These are phyloP conservation scores for Capillidium heterosporum DNA, from an alignment of 371 early-diverging fungal species.

Conservation along the genomic window DNA sequence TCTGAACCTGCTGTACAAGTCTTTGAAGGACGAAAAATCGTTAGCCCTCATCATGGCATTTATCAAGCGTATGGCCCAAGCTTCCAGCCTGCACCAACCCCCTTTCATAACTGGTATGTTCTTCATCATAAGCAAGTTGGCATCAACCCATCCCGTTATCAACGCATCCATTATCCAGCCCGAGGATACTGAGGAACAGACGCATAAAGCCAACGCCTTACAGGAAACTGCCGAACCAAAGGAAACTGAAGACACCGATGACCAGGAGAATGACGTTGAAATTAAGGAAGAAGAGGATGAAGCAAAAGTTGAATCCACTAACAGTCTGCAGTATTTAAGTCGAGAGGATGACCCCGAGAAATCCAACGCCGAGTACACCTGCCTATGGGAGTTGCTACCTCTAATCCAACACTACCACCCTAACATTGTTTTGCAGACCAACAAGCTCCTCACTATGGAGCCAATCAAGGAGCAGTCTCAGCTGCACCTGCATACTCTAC, in stretches of 20 bases:
- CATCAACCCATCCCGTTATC: background rate
- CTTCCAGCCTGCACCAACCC: conserved; percentile 50
- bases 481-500: conserved; percentile 74
- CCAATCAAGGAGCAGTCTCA: conserved; percentile 57
- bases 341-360: conserved; percentile 76
- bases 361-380: conserved; percentile 56
- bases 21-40: conserved; percentile 56
- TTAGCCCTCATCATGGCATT: conserved; percentile 59
- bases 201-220: too few relatives aligned
- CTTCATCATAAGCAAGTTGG: conserved; percentile 61
- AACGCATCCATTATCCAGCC: conserved; percentile 35
- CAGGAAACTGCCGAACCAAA: conserved; percentile 19
- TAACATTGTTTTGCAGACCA: conserved; percentile 62
- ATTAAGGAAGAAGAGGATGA: conserved; percentile 4
- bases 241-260: conserved; percentile 21
- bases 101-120: conserved; percentile 73
- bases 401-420: conserved; percentile 82
- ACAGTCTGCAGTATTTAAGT: conserved; percentile 46
- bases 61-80: conserved; percentile 75
- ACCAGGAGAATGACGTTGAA: conserved; percentile 12
- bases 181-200: conserved; percentile 48
- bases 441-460: conserved; percentile 43
- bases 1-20: conserved; percentile 74
- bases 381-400: conserved; percentile 81
- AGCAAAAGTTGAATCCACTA: conserved; percentile 9